Evolutionary conservation across 345 rosid genomes (phyloP), one percentile per base, ranked within the genome.

Genomic region (Sisymbrium altissimum): DNA sequence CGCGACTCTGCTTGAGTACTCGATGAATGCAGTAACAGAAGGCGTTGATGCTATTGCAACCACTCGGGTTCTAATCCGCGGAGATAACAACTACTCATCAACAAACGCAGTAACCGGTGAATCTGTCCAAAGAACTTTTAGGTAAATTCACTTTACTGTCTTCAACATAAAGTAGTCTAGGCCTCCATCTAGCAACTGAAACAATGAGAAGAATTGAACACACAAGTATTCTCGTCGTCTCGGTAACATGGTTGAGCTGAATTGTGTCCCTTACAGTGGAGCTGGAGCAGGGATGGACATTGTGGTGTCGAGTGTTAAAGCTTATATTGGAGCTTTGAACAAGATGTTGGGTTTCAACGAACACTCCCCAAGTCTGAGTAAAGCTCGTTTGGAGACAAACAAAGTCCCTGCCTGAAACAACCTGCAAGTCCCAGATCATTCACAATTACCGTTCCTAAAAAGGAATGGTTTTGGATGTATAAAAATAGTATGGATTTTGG

Each of bases 11-110:
- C 91, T 89, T 0, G 98, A 89, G 78, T 91, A 88, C 82, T 89
- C 96, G 61, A 36, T 94, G 90, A 88, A 8, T 59, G 91, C 97
- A 6, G 94, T 87, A 56, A 86, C 98, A 61, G 96, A 84, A 87
- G 97, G 96, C 79, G 89, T 94, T n/a, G 98, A 94, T 81, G 98
- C 96, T 6, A 91, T 94, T 63, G 98, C 98, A 44, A 82, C 90
- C 21, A 91, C 98, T 2, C 92, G 98, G 6, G 98, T 94, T 81
- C 74, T 88, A 48, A 87, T 94, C 68, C 92, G 89, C 9, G 87
- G 87, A 12, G 87, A 86, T 45, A 76, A 76, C 70, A 75, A 68
- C 30, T 76, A 68, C 49, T 9, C 60, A 1, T 56, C 85, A 11
- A 87, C 88, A 41, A 82, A 86, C 58, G 87, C 87, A 70, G 45